These are phyloP conservation scores for Fonsecaea monophora DNA, from an alignment of 2,329 filamentous ascomycete genomes.

Conservation along the genomic window DNA sequence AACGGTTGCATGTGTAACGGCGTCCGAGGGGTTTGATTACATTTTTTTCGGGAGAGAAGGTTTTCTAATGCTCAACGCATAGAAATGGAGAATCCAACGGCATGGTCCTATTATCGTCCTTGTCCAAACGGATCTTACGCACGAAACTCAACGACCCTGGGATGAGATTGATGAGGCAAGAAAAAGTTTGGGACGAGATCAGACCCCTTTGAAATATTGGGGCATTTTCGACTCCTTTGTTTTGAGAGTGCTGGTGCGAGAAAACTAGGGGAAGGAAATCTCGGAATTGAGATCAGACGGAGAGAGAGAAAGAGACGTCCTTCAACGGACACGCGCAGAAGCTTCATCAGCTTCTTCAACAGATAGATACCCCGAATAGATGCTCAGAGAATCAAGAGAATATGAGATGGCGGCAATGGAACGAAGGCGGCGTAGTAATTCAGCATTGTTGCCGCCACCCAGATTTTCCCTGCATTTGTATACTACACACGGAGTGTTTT, in stretches of 20 bases:
- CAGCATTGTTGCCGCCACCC: too few species aligned
- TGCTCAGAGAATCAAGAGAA: conserved; percentile 1
- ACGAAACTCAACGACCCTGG: conserved; percentile 27
- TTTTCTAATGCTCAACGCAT: conserved; percentile 42
- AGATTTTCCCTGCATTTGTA: too few species aligned
- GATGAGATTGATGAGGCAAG: conserved; percentile 24
- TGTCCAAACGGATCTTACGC: conserved; percentile 15
- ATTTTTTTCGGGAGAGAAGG: conserved; percentile 14
- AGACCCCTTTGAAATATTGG: conserved; percentile 3
- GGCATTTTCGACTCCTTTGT: conserved; percentile 1
- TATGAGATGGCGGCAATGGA: neutral
- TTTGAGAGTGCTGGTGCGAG: conserved; percentile 5
- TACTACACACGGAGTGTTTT: too few species aligned
- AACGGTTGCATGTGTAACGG: conserved; percentile 25
- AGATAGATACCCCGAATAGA: conserved; percentile 32
- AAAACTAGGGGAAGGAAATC: conserved; percentile 3
- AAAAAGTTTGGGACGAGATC: conserved; percentile 15
- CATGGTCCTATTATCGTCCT: neutral
- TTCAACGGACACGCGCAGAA: conserved; percentile 38
- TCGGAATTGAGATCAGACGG: conserved; percentile 6
- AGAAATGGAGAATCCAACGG: conserved; percentile 21
- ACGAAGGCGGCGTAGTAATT: neutral
- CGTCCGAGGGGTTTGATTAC: conserved; percentile 17
- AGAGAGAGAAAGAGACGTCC: conserved; percentile 27
- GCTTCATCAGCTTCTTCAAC: conserved; percentile 39